Base-by-base conservation (phyloP, 2,329 filamentous ascomycete genomes). In the Diaporthe sp. region DNA sequence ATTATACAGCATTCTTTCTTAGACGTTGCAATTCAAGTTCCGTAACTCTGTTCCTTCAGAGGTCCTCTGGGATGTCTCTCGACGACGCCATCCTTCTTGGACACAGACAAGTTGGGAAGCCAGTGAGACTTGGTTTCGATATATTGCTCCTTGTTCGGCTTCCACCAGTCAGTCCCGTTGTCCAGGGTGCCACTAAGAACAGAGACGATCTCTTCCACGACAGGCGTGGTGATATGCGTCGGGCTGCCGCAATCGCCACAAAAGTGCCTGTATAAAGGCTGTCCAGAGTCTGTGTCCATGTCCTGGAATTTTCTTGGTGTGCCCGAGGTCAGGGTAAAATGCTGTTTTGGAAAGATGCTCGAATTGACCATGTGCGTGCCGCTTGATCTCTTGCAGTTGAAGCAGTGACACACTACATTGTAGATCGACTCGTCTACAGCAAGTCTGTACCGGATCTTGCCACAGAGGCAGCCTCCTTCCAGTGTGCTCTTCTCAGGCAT, bases 371-470 rank as follows among this genome's bases (percentile, higher is more conserved):
- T 71, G 50, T 74, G 66, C 15, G 68, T 58, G 35, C 72, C 72
- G 22, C 56, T 74, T 35, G 72, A 59, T 37, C 71, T 74, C 50
- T 74, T 74, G 47, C 68, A 74, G 50, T 66, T 71, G 19, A 50
- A 25, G 30, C 72, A 71, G 27, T 74, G 72, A 50, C 72, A 74
- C n/a, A 74, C 71, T 4, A 74, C 66, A 37, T 71, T 74, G 56
- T 70, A 74, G 47, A 71, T 61, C 2, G 66, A 47, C n/a, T 35
- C 25, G 1, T 42, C 30, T 1, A 50, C 66, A 19, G 50, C 47
- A 42, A 74, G n/a, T 37, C 27, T 58, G 68, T 74, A 74, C 37
- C 72, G 58, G 37, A 71, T 47, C 35, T 39, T 66, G 66, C 55
- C 68, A 59, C 72, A 74, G n/a, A 74, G 72, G 15, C 72, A 74